Evolutionary conservation across 2,329 filamentous ascomycete genomes (phyloP), one percentile per base, ranked within the genome.

Genomic region (Sporothrix globosa): DNA sequence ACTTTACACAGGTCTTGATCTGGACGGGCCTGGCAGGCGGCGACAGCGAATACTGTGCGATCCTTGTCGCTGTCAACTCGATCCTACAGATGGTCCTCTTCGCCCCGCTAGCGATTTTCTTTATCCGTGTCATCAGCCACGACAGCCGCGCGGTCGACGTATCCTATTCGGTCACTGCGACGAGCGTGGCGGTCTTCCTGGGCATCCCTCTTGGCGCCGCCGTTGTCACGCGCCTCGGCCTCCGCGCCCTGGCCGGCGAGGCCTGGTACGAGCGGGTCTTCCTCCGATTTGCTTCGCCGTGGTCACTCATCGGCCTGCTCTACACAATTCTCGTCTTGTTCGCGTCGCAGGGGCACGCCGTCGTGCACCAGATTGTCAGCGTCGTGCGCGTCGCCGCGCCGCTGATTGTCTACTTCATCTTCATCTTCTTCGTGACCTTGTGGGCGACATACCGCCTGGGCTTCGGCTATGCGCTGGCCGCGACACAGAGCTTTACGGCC

Each of bases 281-380:
- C 77, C 78, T 97, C 19, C 86, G 85, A 46, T 89, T 86, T 77
- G 82, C 88, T 2, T 86, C 88, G 0, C 93, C 93, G 0, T 90
- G 88, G 84, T 95, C 92, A 0, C 84, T 97, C 1, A 87, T 97
- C 74, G 93, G 93, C 0, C 84, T 97, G 5, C 82, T 97, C 0
- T 97, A 94, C 82, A 97, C 93, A 0, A 96, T 97, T 74, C 79
- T 96, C 9, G 89, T 97, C 0, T 84, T 97, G 2, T 97, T 97
- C 77, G 92, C 91, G 0, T 92, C 90, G 0, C 93, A 97, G 77
- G 92, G 93, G 2, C 81, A 81, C 27, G 88, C 89, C 67, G 92
- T 96, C 1, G 90, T 95, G 0, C 87, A 92, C 74, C 92, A 97
- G 79, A 92, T 97, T 72, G 90, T 93, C 0, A 91, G 91, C 0